A percentile compares a stretch with the other conserved stretches of the same genome.
These are phyloP conservation scores for Aphanomyces euteiches DNA, from an alignment of 352 stramenopile genomes.

Conservation along the genomic window DNA sequence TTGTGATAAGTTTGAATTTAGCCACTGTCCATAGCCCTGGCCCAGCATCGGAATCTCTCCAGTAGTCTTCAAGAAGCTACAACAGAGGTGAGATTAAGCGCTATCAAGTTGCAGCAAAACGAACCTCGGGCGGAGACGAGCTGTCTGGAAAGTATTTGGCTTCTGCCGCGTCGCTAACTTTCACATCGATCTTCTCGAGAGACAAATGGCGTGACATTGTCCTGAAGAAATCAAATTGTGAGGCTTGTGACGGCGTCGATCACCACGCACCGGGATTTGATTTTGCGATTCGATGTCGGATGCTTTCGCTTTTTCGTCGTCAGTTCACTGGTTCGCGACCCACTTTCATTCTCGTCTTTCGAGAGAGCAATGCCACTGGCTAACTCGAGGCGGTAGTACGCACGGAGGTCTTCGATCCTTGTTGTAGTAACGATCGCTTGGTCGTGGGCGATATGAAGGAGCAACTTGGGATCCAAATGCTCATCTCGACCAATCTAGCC, in stretches of 20 bases:
- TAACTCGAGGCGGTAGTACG: constrained; percentile 74
- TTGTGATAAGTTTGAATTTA: constrained; percentile 46
- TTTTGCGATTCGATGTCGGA: constrained; percentile 48
- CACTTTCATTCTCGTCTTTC: constrained; percentile 38
- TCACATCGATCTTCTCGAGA: neutral
- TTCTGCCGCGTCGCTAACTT: neutral
- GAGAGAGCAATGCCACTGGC: constrained; percentile 76
- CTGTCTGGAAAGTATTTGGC: constrained; percentile 13
- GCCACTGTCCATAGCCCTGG: constrained; percentile 51
- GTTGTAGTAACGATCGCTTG: constrained; percentile 65
- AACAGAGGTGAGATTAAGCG: neutral
- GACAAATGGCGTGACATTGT: constrained; percentile 7
- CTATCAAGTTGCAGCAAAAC: too few species aligned
- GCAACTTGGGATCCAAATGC: constrained; percentile 40
- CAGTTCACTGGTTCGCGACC: constrained; percentile 48
- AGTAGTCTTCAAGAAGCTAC: constrained; percentile 54
- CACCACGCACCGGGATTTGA: constrained; percentile 36
- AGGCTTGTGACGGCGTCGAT: constrained; percentile 54
- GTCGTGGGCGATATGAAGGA: constrained; percentile 53
- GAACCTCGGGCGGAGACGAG: neutral
- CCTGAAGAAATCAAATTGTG: constrained; percentile 41
- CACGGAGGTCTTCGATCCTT: constrained; percentile 79
- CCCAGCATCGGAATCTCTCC: constrained; percentile 50
- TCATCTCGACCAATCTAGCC: constrained; percentile 48
- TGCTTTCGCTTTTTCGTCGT: constrained; percentile 60